Conservation (phyloP, 1,284 basidiomycete genomes). For the Rhodotorula sp. region DNA sequence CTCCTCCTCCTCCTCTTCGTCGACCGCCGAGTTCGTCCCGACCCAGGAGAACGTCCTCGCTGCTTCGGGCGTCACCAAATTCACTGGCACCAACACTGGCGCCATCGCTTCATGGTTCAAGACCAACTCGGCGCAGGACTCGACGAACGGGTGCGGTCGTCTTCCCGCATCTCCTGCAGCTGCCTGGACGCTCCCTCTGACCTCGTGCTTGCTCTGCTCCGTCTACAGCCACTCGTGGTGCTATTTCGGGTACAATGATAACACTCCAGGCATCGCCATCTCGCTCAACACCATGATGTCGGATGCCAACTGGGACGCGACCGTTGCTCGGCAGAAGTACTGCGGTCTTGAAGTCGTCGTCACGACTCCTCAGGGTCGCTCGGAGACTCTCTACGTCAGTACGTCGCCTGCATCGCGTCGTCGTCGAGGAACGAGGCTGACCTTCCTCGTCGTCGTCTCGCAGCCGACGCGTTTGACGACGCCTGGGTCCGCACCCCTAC, state of each 20-base stretch:
- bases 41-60: not conserved
- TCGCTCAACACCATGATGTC: conserved; percentile 30
- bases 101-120: conserved; percentile 29
- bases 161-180: not conserved
- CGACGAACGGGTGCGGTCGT: conserved; percentile 25
- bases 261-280: conserved; percentile 29
- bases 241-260: conserved; percentile 25
- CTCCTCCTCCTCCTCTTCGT: not conserved
- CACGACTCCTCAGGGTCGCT: conserved; percentile 21
- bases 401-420: not conserved
- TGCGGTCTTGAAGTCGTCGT: conserved; percentile 34
- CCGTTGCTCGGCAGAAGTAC: conserved; percentile 14
- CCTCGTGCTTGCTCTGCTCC: not conserved
- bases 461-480: conserved; percentile 36
- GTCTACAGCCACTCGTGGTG: conserved; percentile 35
- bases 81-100: conserved; percentile 19
- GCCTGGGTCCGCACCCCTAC: conserved; percentile 34
- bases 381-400: conserved; percentile 10
- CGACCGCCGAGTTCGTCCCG: not conserved
- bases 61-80: not conserved
- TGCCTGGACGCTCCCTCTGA: not conserved
- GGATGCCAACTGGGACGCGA: conserved; percentile 25
- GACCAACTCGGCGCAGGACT: conserved; percentile 18
- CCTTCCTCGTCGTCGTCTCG: not conserved
- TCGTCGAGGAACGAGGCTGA: not conserved